Conservation (phyloP, 352 stramenopile genomes). For the Phytophthora syringae region DNA sequence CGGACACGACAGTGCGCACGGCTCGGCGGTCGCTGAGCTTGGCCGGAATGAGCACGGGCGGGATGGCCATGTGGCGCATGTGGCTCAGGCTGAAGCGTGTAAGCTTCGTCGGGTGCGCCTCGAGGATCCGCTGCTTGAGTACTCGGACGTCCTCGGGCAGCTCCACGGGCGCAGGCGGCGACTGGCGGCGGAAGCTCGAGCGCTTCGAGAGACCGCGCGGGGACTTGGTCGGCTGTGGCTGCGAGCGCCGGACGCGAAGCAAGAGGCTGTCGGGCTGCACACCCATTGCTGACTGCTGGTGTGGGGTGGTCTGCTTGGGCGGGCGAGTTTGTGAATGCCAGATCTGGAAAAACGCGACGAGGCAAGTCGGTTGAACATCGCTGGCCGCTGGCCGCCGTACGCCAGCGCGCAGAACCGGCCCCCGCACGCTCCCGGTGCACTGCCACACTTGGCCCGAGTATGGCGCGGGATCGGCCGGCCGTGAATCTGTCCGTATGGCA, state of each 20-base stretch:
- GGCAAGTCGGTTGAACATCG: constrained; percentile 31
- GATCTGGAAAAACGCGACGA: constrained; percentile 43
- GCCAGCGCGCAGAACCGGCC: constrained; percentile 14
- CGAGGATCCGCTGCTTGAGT: constrained; percentile 61
- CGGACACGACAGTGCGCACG: constrained; percentile 43
- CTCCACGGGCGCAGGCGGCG: constrained; percentile 20
- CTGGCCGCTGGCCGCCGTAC: constrained; percentile 17
- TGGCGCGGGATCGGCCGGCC: constrained; percentile 12
- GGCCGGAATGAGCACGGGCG: constrained; percentile 61
- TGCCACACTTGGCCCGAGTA: constrained; percentile 28
- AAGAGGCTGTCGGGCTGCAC: constrained; percentile 30
- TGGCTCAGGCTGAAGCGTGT: constrained; percentile 56
- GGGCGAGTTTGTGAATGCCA: constrained; percentile 37
- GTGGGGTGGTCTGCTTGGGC: neutral
- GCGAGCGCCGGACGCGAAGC: constrained; percentile 33
- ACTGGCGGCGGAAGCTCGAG: constrained; percentile 31
- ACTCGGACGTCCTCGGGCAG: constrained; percentile 45
- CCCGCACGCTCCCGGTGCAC: constrained; percentile 13
- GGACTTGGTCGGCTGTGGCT: constrained; percentile 25
- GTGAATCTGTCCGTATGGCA: constrained; percentile 21
- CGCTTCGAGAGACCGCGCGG: constrained; percentile 33
- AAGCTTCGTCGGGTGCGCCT: constrained; percentile 50
- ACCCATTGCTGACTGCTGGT: constrained; percentile 34
- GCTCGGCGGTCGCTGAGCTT: constrained; percentile 44
- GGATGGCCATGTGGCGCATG: too few relatives aligned